Evolutionary conservation across 1,139 yeast genomes (phyloP).

Genomic region (Kluyveromyces sp.): DNA sequence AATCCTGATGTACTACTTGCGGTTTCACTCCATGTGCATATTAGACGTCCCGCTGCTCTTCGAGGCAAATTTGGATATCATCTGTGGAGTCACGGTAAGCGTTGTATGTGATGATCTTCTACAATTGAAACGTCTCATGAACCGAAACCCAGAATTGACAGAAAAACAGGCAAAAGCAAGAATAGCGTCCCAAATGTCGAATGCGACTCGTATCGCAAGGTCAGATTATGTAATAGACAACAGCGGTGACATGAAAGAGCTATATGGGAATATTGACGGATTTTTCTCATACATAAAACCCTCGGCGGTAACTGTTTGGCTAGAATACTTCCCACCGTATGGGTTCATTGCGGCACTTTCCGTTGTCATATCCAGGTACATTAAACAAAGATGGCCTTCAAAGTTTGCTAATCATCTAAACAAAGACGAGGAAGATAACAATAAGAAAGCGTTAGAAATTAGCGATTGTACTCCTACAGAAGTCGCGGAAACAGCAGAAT

Average conservation of each 20-base stretch:
- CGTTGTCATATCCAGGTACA: slow-evolving; percentile 20
- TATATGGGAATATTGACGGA: slow-evolving; percentile 42
- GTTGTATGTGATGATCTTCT: slow-evolving; percentile 49
- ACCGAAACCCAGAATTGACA: slow-evolving; percentile 62
- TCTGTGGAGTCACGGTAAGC: slow-evolving; percentile 68
- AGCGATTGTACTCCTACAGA: neutral
- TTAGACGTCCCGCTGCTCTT: slow-evolving; percentile 87
- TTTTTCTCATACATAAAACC: slow-evolving; percentile 46
- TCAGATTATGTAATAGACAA: slow-evolving; percentile 72
- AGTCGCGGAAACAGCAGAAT: neutral
- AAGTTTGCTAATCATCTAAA: neutral
- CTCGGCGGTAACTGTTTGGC: slow-evolving; percentile 31
- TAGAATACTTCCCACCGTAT: slow-evolving; percentile 50
- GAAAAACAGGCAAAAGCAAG: slow-evolving; percentile 64
- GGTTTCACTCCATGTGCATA: slow-evolving; percentile 49
- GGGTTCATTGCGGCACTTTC: slow-evolving; percentile 51
- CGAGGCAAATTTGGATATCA: slow-evolving; percentile 62
- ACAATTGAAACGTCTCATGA: slow-evolving; percentile 57
- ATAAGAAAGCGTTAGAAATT: neutral
- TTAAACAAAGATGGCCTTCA: slow-evolving; percentile 6
- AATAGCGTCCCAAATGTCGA: slow-evolving; percentile 70
- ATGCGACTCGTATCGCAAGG: slow-evolving; percentile 45
- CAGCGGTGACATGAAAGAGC: slow-evolving; percentile 42
- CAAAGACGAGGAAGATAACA: neutral
- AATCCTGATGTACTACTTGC: slow-evolving; percentile 50